Evolutionary conservation across 2,329 filamentous ascomycete genomes (phyloP).

Genomic region (Alternaria longipes): DNA sequence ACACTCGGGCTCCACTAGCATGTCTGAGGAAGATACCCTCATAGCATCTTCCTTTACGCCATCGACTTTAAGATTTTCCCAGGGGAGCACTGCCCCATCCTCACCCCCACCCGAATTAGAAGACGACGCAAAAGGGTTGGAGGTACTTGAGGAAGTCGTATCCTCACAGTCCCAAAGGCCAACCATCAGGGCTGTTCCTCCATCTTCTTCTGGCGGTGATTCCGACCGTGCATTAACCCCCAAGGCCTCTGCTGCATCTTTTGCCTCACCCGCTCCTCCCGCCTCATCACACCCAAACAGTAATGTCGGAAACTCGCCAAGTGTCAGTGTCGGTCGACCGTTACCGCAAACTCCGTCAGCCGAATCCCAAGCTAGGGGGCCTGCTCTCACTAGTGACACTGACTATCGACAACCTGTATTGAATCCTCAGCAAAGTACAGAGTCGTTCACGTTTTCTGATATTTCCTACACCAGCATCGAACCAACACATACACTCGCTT

Average conservation of each 20-base stretch:
- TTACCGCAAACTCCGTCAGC: conserved; percentile 39
- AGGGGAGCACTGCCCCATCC: conserved; percentile 51
- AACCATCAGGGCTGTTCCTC: conserved; percentile 52
- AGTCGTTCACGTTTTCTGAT: conserved; percentile 51
- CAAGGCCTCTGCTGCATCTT: conserved; percentile 48
- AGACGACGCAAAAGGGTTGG: conserved; percentile 42
- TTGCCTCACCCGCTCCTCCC: conserved; percentile 44
- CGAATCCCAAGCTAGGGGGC: conserved; percentile 42
- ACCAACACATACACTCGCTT: conserved; percentile 35
- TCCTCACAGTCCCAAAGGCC: conserved; percentile 30
- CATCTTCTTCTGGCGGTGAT: conserved; percentile 47
- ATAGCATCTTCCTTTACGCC: conserved; percentile 49
- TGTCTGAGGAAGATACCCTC: conserved; percentile 51
- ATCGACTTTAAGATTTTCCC: conserved; percentile 51
- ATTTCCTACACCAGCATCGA: conserved; percentile 46
- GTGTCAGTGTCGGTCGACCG: conserved; percentile 36
- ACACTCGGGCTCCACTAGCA: conserved; percentile 50
- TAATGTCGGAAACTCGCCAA: conserved; percentile 43
- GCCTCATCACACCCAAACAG: conserved; percentile 33
- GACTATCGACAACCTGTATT: conserved; percentile 40
- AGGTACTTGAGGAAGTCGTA: conserved; percentile 48
- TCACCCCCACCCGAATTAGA: conserved; percentile 45
- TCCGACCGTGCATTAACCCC: conserved; percentile 48
- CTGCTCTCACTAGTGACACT: conserved; percentile 45
- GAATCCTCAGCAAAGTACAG: conserved; percentile 39